These are phyloP conservation scores for Leccinum huronense DNA, from an alignment of 1,284 basidiomycete genomes.

Conservation along the genomic window DNA sequence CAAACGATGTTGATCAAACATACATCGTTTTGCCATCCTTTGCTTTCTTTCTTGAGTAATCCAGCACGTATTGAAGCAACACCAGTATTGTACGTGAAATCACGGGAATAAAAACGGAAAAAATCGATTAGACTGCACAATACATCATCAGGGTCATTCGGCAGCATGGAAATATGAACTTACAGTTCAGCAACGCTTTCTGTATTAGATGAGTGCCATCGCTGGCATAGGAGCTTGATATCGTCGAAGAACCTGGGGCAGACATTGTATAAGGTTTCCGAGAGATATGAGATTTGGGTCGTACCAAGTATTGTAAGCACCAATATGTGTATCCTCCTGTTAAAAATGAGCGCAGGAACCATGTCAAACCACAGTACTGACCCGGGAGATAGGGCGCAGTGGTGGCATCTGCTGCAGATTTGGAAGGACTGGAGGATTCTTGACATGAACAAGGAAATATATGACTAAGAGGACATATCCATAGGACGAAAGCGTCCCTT, in stretches of 20 bases:
- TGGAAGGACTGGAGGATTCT: conserved; percentile 90
- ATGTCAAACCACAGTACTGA: conserved; percentile 27
- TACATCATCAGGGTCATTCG: conserved; percentile 13
- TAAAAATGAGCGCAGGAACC: conserved; percentile 18
- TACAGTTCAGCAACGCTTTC: conserved; percentile 93
- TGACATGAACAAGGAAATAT: conserved; percentile 96
- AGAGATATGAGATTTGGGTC: conserved; percentile 9
- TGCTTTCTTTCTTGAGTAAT: conserved; percentile 83
- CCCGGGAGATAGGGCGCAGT: conserved; percentile 74
- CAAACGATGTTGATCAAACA: conserved; percentile 22
- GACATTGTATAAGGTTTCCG: background rate
- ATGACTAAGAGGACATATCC: conserved; percentile 98
- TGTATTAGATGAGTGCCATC: conserved; percentile 92
- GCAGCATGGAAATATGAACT: conserved; percentile 31
- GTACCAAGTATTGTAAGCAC: conserved; percentile 81
- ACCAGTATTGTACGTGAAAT: conserved; percentile 89
- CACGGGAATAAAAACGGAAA: conserved; percentile 94
- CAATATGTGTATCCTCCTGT: conserved; percentile 84
- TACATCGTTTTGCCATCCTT: conserved; percentile 94
- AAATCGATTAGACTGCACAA: conserved; percentile 85
- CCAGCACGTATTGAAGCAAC: conserved; percentile 92
- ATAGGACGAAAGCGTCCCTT: conserved; percentile 95
- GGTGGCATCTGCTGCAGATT: conserved; percentile 90
- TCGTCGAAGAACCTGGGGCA: conserved; percentile 92
- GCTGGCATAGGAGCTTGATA: conserved; percentile 84